Evolutionary conservation across 2,329 filamentous ascomycete species (phyloP).

Genomic region (Trichoderma atrobrunneum): DNA sequence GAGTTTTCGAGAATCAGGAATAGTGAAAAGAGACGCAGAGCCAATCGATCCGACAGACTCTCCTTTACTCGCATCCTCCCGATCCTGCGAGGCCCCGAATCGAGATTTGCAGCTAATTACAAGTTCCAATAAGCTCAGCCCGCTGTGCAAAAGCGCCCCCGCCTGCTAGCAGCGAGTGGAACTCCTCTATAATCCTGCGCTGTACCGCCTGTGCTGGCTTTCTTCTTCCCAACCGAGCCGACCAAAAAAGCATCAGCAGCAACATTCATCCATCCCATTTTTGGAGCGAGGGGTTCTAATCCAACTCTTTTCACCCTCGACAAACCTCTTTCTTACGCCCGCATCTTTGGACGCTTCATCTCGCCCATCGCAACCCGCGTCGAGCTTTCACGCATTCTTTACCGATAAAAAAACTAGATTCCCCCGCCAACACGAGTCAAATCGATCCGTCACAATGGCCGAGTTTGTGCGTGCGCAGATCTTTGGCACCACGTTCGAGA

Average conservation of each 20-base stretch:
- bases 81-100: background rate
- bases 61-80: too few species aligned
- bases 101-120: slow-evolving; percentile 10
- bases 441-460: slow-evolving; percentile 66
- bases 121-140: background rate
- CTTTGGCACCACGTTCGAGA: slow-evolving; percentile 99
- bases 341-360: background rate
- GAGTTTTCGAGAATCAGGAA: background rate
- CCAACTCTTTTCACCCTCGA: background rate
- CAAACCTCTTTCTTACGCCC: background rate
- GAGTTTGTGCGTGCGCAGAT: slow-evolving; percentile 99
- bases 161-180: slow-evolving; percentile 13
- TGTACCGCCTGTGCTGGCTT: background rate
- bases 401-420: background rate
- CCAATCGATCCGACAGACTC: background rate
- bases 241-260: slow-evolving; percentile 7
- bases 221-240: slow-evolving; percentile 7
- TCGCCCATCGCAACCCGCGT: background rate
- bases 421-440: slow-evolving; percentile 2
- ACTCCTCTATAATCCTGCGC: slow-evolving; percentile 5
- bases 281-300: background rate
- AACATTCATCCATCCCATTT: background rate
- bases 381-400: background rate
- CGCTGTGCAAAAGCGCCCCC: slow-evolving; percentile 2
- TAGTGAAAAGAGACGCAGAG: background rate